Evolutionary conservation across 2,329 filamentous ascomycete species (phyloP).

Genomic region (Ascochyta viciae-villosae): DNA sequence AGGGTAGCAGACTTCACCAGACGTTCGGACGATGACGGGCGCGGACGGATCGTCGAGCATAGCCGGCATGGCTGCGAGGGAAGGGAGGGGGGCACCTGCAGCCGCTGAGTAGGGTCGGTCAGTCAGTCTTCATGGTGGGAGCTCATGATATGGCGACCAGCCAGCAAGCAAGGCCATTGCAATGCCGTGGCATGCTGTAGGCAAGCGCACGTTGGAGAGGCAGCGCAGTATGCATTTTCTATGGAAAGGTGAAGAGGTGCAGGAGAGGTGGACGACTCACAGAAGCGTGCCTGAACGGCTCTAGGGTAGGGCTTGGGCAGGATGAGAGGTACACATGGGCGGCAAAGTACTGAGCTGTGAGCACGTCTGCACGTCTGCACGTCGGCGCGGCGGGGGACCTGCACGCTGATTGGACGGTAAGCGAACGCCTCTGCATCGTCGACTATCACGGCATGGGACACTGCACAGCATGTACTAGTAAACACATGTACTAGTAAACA

Average conservation of each 20-base stretch:
- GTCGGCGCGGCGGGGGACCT: not conserved
- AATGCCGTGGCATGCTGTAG: not conserved
- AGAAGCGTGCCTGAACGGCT: constrained; percentile 10
- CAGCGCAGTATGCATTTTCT: not conserved
- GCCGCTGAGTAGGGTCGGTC: not conserved
- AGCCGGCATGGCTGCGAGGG: constrained; percentile 68
- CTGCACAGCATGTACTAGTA: not conserved
- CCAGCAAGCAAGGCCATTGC: not conserved
- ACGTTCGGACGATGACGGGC: constrained; percentile 73
- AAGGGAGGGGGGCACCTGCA: not conserved
- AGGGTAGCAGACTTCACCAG: constrained; percentile 71
- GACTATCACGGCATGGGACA: not conserved
- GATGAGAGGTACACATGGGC: constrained; percentile 21
- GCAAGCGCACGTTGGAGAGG: not conserved
- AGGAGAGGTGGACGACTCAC: constrained; percentile 11
- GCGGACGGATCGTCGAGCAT: constrained; percentile 79
- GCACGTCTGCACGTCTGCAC: not conserved
- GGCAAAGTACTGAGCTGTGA: constrained; percentile 16
- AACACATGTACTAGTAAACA: not conserved
- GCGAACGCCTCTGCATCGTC: not conserved
- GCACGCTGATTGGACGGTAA: not conserved
- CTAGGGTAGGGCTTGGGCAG: constrained; percentile 11
- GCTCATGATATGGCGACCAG: not conserved
- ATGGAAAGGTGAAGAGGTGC: not conserved
- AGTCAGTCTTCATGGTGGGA: constrained; percentile 2